Evolutionary conservation across 2,329 filamentous ascomycete genomes (phyloP), one percentile per base, ranked within the genome.

Genomic region (Bipolaris victoriae): DNA sequence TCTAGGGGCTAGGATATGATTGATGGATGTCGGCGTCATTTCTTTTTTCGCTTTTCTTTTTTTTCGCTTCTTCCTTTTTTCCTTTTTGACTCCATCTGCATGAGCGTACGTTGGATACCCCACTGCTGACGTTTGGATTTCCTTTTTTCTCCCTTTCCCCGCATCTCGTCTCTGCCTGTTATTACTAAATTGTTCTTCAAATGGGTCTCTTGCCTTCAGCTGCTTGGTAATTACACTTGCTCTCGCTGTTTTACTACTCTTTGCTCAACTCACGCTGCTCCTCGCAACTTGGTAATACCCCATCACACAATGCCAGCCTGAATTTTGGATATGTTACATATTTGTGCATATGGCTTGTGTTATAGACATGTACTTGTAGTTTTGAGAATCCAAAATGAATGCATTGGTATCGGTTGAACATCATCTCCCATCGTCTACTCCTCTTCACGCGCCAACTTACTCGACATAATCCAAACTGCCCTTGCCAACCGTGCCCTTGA

Each of bases 401-500:
- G 39, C 24, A 54, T 54, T 49, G 55, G 50, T 54, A 57, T 55
- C 52, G 48, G 24, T 49, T 9, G 29, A 16, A 26, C 26, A 35
- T 45, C 7, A 11, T 10, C n/a, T 45, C 26, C 9, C 24, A 24
- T 15, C 18, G 9, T 39, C 22, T 18, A 1, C 20, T n/a, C 31
- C 15, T n/a, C 7, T 13, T 20, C 20, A 16, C 20, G 10, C 9
- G 26, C 49, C 36, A 53, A 13, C 52, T 77, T 76, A n/a, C 55
- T 54, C 55, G 2, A 75, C 83, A 49, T 74, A 80, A 69, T 87
- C 85, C 58, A 87, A 68, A 43, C 79, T 81, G 4, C 82, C 81
- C 69, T 83, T 81, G 16, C 81, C 80, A 10, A 78, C 73, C 7
- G 81, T 84, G 10, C 78, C 75, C 31, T 83, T 77, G 18, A 79